phyloP scores from a whole-genome alignment of 768 basidiomycete genomes.

The Tephrocybe sp. region DNA sequence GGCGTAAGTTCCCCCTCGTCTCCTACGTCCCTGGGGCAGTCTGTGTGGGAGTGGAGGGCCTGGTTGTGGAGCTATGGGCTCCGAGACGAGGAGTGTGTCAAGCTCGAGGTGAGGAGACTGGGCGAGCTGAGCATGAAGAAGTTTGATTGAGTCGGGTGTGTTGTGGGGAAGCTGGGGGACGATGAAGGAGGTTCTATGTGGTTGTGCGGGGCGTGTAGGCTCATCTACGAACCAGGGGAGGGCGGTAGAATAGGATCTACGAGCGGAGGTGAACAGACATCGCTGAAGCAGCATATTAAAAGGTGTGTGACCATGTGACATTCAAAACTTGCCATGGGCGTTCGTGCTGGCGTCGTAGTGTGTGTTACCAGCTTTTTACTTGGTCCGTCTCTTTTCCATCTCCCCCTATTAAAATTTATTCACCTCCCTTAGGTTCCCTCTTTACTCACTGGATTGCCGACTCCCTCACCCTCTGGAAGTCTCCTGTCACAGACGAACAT shows the following conservation, averaged over 20 bases:
- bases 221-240: slow-evolving; percentile 73
- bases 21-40: slow-evolving; percentile 60
- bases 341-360: slow-evolving; percentile 73
- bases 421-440: slow-evolving; percentile 54
- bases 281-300: slow-evolving; percentile 15
- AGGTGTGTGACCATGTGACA: slow-evolving; percentile 17
- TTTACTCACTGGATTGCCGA: slow-evolving; percentile 96
- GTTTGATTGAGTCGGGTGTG: slow-evolving; percentile 50
- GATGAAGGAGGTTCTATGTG: slow-evolving; percentile 23
- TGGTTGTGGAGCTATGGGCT: slow-evolving; percentile 46
- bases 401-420: neutral
- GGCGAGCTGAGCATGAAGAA: slow-evolving; percentile 56
- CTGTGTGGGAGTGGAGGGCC: slow-evolving; percentile 63
- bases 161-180: slow-evolving; percentile 48
- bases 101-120: slow-evolving; percentile 72
- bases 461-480: slow-evolving; percentile 87
- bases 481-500: slow-evolving; percentile 81
- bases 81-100: slow-evolving; percentile 51
- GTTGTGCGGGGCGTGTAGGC: slow-evolving; percentile 22
- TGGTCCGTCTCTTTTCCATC: slow-evolving; percentile 41
- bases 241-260: slow-evolving; percentile 14
- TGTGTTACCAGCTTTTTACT: slow-evolving; percentile 80
- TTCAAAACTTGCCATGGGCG: slow-evolving; percentile 47
- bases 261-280: slow-evolving; percentile 7
- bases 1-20: slow-evolving; percentile 64